Evolutionary conservation across 306 rosid genomes (phyloP).

Genomic region (Echinosophora koreensis): DNA sequence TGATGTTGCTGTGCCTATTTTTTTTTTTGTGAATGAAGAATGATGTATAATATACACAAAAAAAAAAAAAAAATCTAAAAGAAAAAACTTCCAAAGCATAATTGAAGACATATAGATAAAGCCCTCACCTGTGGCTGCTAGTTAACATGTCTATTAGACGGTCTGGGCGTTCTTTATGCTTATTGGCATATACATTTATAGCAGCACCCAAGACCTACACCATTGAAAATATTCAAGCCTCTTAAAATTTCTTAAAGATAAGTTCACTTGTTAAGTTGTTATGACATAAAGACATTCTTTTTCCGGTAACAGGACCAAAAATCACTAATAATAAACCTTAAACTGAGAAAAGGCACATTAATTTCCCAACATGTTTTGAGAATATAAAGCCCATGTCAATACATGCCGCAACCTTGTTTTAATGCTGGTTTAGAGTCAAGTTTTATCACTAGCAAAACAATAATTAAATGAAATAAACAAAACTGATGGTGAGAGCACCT

Average conservation of each 20-base stretch:
- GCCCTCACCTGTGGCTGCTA: conserved; percentile 89
- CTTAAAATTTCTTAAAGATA: conserved; percentile 29
- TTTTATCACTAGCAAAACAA: conserved; percentile 23
- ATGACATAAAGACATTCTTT: background rate
- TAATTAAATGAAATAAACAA: conserved; percentile 3
- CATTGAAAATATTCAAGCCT: conserved; percentile 42
- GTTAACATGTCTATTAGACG: conserved; percentile 98
- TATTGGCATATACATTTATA: conserved; percentile 95
- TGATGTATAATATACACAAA: background rate
- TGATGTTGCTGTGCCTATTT: background rate
- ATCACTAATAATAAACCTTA: conserved; percentile 21
- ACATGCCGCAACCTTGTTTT: conserved; percentile 1
- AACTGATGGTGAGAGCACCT: background rate
- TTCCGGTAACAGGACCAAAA: conserved; percentile 22
- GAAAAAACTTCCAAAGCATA: background rate
- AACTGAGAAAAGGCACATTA: conserved; percentile 27
- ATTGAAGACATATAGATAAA: conserved; percentile 13
- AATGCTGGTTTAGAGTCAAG: conserved; percentile 24
- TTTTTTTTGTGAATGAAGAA: background rate
- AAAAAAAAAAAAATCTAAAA: background rate
- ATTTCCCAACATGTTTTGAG: conserved; percentile 26
- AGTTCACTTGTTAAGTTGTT: conserved; percentile 6
- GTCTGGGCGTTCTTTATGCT: conserved; percentile 98
- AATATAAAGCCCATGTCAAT: conserved; percentile 19
- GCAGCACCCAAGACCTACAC: conserved; percentile 97